Evolutionary conservation across 495 filamentous ascomycete species (phyloP).

Genomic region (Jackrogersella minutella): DNA sequence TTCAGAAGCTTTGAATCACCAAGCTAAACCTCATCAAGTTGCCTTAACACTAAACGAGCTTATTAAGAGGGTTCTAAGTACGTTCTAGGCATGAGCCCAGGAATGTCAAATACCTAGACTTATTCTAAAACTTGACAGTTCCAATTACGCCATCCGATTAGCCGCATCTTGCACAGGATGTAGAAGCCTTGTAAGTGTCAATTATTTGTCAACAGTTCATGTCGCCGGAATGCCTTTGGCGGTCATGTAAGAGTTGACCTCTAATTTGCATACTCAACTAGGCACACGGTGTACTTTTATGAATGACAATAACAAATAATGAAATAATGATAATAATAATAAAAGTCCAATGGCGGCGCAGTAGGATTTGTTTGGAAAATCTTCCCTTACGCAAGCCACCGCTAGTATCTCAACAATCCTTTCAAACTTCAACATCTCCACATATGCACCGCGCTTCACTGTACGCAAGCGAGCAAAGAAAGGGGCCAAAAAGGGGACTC

Average conservation of each 20-base stretch:
- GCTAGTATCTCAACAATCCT: neutral
- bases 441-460: conserved; percentile 3
- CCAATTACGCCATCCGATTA: too few species aligned
- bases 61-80: too few species aligned
- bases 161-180: too few species aligned
- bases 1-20: conserved; percentile 33
- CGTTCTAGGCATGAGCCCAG: too few species aligned
- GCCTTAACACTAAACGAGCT: neutral
- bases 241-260: too few species aligned
- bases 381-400: neutral
- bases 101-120: too few species aligned
- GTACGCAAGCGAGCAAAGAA: conserved; percentile 6
- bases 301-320: neutral
- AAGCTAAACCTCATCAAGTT: conserved; percentile 27
- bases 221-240: too few species aligned
- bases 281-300: neutral
- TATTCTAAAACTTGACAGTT: too few species aligned
- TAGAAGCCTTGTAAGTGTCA: too few species aligned
- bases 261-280: too few species aligned
- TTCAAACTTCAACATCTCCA: conserved; percentile 6
- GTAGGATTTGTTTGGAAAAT: conserved; percentile 1
- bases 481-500: neutral
- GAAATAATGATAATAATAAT: neutral
- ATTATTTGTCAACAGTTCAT: too few species aligned
- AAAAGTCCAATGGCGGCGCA: neutral